Conservation (phyloP, 1,284 basidiomycete genomes). For the Neolentinus lepideus region DNA sequence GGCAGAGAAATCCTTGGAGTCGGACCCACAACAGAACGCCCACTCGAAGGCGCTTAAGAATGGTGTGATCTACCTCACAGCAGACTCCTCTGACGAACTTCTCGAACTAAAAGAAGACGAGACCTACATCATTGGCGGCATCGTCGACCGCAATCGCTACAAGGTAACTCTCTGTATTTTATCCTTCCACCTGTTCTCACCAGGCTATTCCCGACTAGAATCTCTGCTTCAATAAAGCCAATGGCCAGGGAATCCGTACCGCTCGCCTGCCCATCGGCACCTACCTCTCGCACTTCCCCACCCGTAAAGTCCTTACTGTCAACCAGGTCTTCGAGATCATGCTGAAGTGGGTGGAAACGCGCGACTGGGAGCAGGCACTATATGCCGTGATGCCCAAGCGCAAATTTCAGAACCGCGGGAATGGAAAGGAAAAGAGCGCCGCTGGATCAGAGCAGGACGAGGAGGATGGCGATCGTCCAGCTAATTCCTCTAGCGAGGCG, state of each 20-base stretch:
- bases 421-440: background rate
- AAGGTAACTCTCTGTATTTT: constrained; percentile 50
- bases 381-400: constrained; percentile 83
- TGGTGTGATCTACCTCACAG: constrained; percentile 87
- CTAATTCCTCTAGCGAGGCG: background rate
- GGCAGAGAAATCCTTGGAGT: constrained; percentile 10
- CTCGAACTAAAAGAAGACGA: constrained; percentile 75
- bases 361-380: constrained; percentile 80
- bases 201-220: constrained; percentile 41
- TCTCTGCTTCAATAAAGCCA: constrained; percentile 86
- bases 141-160: constrained; percentile 95
- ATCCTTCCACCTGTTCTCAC: constrained; percentile 2
- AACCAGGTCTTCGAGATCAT: constrained; percentile 97
- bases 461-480: background rate
- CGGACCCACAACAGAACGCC: background rate
- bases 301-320: constrained; percentile 94
- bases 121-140: constrained; percentile 94
- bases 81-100: constrained; percentile 87
- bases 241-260: constrained; percentile 65
- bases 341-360: constrained; percentile 79
- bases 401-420: constrained; percentile 58
- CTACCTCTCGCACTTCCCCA: constrained; percentile 76
- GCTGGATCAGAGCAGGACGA: constrained; percentile 9
- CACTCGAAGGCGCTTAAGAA: constrained; percentile 24
- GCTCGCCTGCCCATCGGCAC: constrained; percentile 92